phyloP scores from a whole-genome alignment of 441 rosid species.

The Syzygium malaccense region DNA sequence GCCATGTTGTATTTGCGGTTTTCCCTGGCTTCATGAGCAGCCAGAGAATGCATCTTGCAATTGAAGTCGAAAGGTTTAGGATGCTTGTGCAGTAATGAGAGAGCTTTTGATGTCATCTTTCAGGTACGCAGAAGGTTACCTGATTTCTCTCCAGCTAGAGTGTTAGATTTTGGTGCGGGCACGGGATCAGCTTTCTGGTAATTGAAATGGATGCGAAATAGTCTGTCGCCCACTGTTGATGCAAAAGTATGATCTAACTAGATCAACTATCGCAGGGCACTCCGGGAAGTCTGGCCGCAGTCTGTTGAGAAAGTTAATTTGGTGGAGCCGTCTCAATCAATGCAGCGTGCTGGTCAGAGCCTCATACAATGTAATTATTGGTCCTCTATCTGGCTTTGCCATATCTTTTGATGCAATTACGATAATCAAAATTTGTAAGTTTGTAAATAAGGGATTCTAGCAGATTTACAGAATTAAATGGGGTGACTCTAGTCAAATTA shows the following conservation, averaged over 20 bases:
- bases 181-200: constrained; percentile 97
- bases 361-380: constrained; percentile 58
- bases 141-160: constrained; percentile 55
- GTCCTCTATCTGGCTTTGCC: background rate
- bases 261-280: constrained; percentile 47
- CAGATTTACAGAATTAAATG: background rate
- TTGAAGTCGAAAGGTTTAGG: background rate
- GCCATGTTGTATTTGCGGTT: background rate
- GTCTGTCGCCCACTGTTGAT: background rate
- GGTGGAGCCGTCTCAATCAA: constrained; percentile 92
- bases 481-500: background rate
- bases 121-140: constrained; percentile 75
- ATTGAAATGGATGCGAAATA: background rate
- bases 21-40: background rate
- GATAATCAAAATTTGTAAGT: background rate
- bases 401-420: background rate
- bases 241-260: background rate
- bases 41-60: background rate
- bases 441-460: background rate
- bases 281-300: constrained; percentile 83
- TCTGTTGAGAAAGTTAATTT: constrained; percentile 58
- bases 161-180: constrained; percentile 91
- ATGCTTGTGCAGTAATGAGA: background rate
- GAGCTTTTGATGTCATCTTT: background rate
- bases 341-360: constrained; percentile 87